Evolutionary conservation across 345 rosid genomes (phyloP).

Genomic region (Dimocarpus longan): DNA sequence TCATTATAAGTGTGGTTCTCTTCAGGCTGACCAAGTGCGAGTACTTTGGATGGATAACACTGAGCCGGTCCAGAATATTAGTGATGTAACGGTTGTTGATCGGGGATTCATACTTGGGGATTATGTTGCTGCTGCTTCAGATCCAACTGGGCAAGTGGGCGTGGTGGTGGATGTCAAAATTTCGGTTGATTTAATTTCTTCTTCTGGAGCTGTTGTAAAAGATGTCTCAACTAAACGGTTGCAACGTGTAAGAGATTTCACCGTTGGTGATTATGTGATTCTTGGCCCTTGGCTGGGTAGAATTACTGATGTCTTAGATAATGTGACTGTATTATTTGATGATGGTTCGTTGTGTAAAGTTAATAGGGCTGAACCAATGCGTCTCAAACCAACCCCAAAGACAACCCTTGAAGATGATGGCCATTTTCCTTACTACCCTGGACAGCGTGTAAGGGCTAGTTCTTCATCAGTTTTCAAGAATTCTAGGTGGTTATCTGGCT

Average conservation of each 20-base stretch:
- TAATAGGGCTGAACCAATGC: constrained; percentile 78
- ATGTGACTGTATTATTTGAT: constrained; percentile 90
- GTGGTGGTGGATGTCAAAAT: constrained; percentile 76
- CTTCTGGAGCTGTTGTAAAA: constrained; percentile 62
- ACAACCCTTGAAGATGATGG: constrained; percentile 83
- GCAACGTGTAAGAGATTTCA: constrained; percentile 87
- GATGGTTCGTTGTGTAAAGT: constrained; percentile 96
- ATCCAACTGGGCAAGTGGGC: constrained; percentile 93
- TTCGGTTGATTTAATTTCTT: constrained; percentile 71
- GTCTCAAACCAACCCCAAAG: constrained; percentile 69
- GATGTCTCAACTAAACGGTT: constrained; percentile 67
- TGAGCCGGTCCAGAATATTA: constrained; percentile 64
- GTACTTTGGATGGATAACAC: constrained; percentile 86
- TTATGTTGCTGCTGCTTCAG: constrained; percentile 76
- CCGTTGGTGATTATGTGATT: constrained; percentile 87
- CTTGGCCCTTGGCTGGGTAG: constrained; percentile 95
- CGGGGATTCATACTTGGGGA: constrained; percentile 94
- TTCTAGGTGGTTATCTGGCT: constrained; percentile 80
- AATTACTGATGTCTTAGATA: constrained; percentile 88
- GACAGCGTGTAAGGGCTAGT: constrained; percentile 90
- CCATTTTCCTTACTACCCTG: constrained; percentile 82
- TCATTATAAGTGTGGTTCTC: constrained; percentile 53
- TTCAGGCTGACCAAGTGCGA: constrained; percentile 78
- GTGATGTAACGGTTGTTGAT: constrained; percentile 69
- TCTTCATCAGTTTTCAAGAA: constrained; percentile 85